Evolutionary conservation across 2,329 filamentous ascomycete species (phyloP), one percentile per base, ranked within the genome.

Genomic region (Aciculosporium take): DNA sequence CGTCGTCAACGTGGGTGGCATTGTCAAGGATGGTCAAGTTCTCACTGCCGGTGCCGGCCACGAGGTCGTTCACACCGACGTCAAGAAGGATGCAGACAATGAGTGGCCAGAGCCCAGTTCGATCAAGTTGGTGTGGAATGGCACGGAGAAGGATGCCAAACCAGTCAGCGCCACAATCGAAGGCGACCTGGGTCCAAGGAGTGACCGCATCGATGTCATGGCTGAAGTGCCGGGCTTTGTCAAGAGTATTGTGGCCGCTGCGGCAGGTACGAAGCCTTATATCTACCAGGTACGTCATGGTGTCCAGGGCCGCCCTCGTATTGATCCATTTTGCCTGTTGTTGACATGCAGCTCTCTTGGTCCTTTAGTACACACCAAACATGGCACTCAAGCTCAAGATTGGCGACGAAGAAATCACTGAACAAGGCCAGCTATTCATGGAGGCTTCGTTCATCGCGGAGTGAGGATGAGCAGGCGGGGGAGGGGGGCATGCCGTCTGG

Each of bases 371-470:
- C 62, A 71, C 71, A 15, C 81, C 84, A 28, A 71, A 71, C 49
- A 60, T 85, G 43, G 75, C 74, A 13, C 66, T 98, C 51, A 89
- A 91, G 69, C 55, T 98, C 52, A 91, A 88, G 63, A 71, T 89
- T 48, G 87, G 84, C 37, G 87, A 87, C 44, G 71, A 84, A 53
- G 82, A 88, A 53, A 74, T 79, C 46, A 68, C 71, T 15, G 89
- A 96, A 61, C 69, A 87, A 56, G 91, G 91, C 37, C 68, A 65
- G 36, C 64, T 94, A 41, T 94, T 93, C 64, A 77, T 75, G 43
- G 91, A 98, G 66, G 87, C 91, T 3, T 95, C 88, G n/a, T 98
- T 96, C 67, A 94, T 98, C 63, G 87, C 82, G 40, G 81, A 67
- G 48, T 62, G 58, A 51, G 50, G 15, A 42, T 8, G 46, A 43